Evolutionary conservation across 2,329 filamentous ascomycete species (phyloP), one percentile per base, ranked within the genome.

Genomic region (Neocucurbitaria cava): DNA sequence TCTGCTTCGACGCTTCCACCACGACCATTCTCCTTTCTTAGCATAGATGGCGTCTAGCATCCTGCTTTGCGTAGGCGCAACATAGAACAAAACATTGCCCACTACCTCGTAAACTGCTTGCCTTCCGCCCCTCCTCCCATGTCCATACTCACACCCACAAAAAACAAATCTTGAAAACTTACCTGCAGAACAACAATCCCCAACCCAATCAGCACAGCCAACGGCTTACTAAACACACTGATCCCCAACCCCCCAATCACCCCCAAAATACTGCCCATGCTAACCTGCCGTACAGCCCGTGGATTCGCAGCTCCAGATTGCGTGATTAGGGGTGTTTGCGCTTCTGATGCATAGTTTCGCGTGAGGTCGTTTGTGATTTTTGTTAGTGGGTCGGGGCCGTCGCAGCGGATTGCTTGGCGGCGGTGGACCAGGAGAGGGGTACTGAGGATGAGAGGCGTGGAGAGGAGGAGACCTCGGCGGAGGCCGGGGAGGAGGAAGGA

Each of bases 141-240:
- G 11, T 6, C 5, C 13, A 20, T 31, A 11, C 28, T 18, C 10
- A n/a, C 20, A 35, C 5, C 23, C 10, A 28, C 23, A n/a, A 15
- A 42, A 35, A 24, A 18, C 43, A 9, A 36, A 46, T 23, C 5
- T 15, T 15, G 11, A 28, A 21, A 53, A 66, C 80, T 59, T 78
- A 89, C 87, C 77, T 90, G 86, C 15, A 89, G 68, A 26, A 84
- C 79, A 13, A 90, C 78, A 21, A 90, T 83, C 9, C 87, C 75
- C 11, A 91, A 68, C 0, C 89, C 89, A 18, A 89, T 77, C 18
- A 93, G 72, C 15, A 92, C 67, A 1, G 89, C 87, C 43, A 93
- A 77, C 1, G 88, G 85, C 69, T 85, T 86, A 8, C 88, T 91
- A 72, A 93, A 91, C 15, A 89, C 78, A 54, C 87, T 86, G 23